Conservation (phyloP, 768 basidiomycete genomes). For the Lentinula sp. region DNA sequence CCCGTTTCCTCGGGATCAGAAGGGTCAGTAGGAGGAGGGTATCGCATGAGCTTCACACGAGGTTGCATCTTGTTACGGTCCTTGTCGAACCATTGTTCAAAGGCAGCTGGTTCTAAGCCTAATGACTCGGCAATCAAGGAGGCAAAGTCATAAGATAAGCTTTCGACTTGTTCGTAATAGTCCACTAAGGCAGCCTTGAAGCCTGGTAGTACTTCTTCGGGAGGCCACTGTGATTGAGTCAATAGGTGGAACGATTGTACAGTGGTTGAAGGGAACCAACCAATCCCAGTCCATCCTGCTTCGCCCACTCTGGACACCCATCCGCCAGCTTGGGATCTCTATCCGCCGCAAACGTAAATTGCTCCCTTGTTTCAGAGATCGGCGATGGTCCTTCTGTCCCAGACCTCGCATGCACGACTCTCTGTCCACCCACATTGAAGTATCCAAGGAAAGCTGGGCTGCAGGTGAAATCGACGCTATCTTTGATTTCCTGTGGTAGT, state of each 20-base stretch:
- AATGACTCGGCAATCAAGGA: slow-evolving; percentile 42
- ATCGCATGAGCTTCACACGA: slow-evolving; percentile 36
- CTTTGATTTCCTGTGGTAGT: slow-evolving; percentile 37
- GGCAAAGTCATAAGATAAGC: slow-evolving; percentile 38
- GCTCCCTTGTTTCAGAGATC: slow-evolving; percentile 54
- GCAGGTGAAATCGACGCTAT: slow-evolving; percentile 41
- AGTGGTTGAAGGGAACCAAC: slow-evolving; percentile 7
- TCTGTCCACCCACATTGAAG: slow-evolving; percentile 31
- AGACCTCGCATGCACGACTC: slow-evolving; percentile 36
- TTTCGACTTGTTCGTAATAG: slow-evolving; percentile 36
- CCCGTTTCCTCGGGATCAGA: not conserved
- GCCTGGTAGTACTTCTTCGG: slow-evolving; percentile 30
- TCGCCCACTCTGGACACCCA: slow-evolving; percentile 41
- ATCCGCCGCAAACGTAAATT: slow-evolving; percentile 23
- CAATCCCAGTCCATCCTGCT: slow-evolving; percentile 31
- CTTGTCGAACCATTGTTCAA: slow-evolving; percentile 35
- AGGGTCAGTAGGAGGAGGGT: slow-evolving; percentile 32
- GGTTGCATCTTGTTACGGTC: slow-evolving; percentile 32
- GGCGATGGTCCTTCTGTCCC: slow-evolving; percentile 38
- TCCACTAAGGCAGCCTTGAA: slow-evolving; percentile 34
- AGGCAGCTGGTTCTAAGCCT: slow-evolving; percentile 32
- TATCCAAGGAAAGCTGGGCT: slow-evolving; percentile 52
- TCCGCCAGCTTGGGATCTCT: slow-evolving; percentile 43
- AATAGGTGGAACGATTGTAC: not conserved
- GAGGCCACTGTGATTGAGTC: not conserved